Conservation (phyloP, 768 basidiomycete genomes). For the Phanerochaete sordida region DNA sequence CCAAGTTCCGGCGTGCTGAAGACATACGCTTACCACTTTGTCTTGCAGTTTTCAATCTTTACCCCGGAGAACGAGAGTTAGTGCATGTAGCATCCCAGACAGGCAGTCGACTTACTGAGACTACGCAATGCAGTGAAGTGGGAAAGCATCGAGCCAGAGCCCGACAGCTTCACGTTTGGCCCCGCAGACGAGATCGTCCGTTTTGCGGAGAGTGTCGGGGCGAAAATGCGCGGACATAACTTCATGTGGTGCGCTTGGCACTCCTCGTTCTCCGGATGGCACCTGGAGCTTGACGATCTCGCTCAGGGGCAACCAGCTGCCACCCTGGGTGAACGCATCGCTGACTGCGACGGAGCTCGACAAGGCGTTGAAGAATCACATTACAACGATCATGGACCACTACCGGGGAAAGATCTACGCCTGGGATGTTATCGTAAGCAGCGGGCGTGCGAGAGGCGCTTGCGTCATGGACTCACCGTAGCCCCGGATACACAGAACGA, state of each 20-base stretch:
- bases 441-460: neutral
- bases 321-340: constrained; percentile 9
- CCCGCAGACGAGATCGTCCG: constrained; percentile 11
- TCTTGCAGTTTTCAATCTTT: constrained; percentile 9
- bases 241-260: constrained; percentile 8
- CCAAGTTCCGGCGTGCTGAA: neutral
- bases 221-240: constrained; percentile 13
- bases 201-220: constrained; percentile 9
- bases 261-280: neutral
- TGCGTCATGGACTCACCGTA: neutral
- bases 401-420: constrained; percentile 13
- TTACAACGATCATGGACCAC: constrained; percentile 12
- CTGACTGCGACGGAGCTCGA: constrained; percentile 13
- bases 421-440: constrained; percentile 11
- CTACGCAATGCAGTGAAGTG: constrained; percentile 12
- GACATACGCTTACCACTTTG: neutral
- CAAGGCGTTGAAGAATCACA: constrained; percentile 13
- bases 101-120: neutral
- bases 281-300: neutral
- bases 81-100: neutral
- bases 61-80: constrained; percentile 15
- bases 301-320: constrained; percentile 11
- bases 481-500: constrained; percentile 8
- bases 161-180: constrained; percentile 5
- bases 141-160: constrained; percentile 12